Evolutionary conservation across 2,329 filamentous ascomycete species (phyloP).

Genomic region (Aspergillus ibericus): DNA sequence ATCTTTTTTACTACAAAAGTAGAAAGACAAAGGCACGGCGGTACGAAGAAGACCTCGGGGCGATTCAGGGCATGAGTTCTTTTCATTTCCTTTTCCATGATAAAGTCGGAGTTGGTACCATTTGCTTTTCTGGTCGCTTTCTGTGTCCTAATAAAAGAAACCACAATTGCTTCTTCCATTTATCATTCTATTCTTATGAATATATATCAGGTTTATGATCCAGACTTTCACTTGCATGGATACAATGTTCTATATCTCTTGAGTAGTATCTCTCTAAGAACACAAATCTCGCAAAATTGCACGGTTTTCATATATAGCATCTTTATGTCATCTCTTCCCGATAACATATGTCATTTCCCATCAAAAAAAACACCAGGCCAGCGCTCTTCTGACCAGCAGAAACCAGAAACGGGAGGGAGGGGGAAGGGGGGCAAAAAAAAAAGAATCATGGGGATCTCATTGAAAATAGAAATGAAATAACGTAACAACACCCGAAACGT

Average conservation of each 20-base stretch:
- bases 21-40: constrained; percentile 26
- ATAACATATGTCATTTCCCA: constrained; percentile 6
- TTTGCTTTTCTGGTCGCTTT: constrained; percentile 30
- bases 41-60: constrained; percentile 31
- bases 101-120: constrained; percentile 42
- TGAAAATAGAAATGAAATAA: constrained; percentile 12
- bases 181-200: constrained; percentile 1
- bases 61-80: constrained; percentile 35
- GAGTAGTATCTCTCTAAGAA: background rate
- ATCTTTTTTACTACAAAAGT: constrained; percentile 11
- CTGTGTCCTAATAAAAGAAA: constrained; percentile 38
- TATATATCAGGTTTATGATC: background rate
- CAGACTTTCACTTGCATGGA: background rate
- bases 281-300: background rate
- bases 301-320: background rate
- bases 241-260: constrained; percentile 2
- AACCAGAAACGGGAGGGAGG: constrained; percentile 14
- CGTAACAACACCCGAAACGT: constrained; percentile 22
- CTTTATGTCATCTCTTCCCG: background rate
- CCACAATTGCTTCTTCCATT: constrained; percentile 27
- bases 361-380: constrained; percentile 27
- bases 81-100: constrained; percentile 42
- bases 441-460: constrained; percentile 17
- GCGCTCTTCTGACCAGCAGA: constrained; percentile 36
- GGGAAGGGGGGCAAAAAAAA: constrained; percentile 8